These are phyloP conservation scores for Aspergillus ochraceoroseus DNA, from an alignment of 2,329 filamentous ascomycete genomes.

Conservation along the genomic window DNA sequence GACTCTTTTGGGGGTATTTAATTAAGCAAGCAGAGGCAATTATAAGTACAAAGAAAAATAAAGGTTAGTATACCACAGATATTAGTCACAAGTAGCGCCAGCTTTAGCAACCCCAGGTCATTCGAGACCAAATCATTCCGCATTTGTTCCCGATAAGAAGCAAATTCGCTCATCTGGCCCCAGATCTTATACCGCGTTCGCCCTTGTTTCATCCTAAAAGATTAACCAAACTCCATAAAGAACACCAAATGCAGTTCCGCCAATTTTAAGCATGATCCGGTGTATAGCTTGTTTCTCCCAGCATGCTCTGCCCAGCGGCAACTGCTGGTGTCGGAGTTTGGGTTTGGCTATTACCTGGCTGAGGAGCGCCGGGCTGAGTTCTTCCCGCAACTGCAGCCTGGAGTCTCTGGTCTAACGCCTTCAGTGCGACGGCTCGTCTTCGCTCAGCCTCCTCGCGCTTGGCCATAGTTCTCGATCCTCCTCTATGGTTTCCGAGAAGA, in stretches of 20 bases:
- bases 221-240: constrained; percentile 19
- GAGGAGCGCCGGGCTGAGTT: constrained; percentile 39
- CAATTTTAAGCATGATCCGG: constrained; percentile 51
- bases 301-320: constrained; percentile 53
- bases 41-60: constrained; percentile 2
- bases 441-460: constrained; percentile 89
- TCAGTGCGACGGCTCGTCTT: constrained; percentile 79
- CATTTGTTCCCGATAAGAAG: not conserved
- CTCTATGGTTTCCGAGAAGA: constrained; percentile 50
- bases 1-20: too few species aligned
- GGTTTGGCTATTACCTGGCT: constrained; percentile 27
- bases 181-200: not conserved
- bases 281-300: constrained; percentile 66
- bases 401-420: constrained; percentile 84
- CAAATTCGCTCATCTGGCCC: too few species aligned
- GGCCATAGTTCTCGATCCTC: constrained; percentile 49
- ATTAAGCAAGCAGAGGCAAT: too few species aligned
- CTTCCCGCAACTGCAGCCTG: constrained; percentile 68
- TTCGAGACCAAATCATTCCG: not conserved
- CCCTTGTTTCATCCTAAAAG: constrained; percentile 11
- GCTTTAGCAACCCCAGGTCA: not conserved
- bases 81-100: not conserved
- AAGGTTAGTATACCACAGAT: not conserved
- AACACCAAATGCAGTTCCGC: constrained; percentile 3
- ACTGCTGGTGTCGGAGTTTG: constrained; percentile 54